Conservation (phyloP, 371 early-diverging fungal species). For the Umbelopsis sp. region DNA sequence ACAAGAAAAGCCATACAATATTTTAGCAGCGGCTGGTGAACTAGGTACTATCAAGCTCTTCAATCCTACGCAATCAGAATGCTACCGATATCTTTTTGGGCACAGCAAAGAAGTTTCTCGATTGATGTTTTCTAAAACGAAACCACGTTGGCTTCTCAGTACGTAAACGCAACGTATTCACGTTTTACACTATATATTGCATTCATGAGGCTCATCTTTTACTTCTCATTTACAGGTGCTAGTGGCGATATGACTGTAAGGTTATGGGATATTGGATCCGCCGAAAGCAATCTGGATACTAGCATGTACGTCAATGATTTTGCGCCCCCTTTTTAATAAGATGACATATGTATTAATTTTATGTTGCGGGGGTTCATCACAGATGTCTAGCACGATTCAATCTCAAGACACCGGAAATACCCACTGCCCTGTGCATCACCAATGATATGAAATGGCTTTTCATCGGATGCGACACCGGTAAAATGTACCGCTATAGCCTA, state of each 20-base stretch:
- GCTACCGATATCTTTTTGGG: conserved; percentile 60
- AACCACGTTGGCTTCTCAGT: conserved; percentile 61
- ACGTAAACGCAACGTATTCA: conserved; percentile 22
- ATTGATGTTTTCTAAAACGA: conserved; percentile 48
- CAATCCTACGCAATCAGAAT: conserved; percentile 54
- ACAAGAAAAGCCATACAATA: conserved; percentile 36
- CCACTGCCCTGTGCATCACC: conserved; percentile 33
- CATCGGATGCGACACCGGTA: conserved; percentile 40
- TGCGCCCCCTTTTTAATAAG: neutral
- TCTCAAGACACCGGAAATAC: conserved; percentile 26
- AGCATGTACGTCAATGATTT: conserved; percentile 28
- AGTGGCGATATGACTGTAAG: conserved; percentile 56
- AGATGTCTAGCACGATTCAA: conserved; percentile 46
- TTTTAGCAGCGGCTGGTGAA: conserved; percentile 56
- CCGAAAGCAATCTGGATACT: conserved; percentile 30
- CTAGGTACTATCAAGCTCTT: conserved; percentile 63
- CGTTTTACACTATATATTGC: neutral
- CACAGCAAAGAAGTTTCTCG: conserved; percentile 47
- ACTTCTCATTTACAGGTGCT: conserved; percentile 41
- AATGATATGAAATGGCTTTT: conserved; percentile 32
- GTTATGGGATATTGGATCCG: conserved; percentile 66
- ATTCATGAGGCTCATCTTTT: neutral
- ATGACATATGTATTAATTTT: neutral
- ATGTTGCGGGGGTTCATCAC: neutral
- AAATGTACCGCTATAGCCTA: conserved; percentile 32